Evolutionary conservation across 1,284 basidiomycete genomes (phyloP).

Genomic region (Puccinia coronata): DNA sequence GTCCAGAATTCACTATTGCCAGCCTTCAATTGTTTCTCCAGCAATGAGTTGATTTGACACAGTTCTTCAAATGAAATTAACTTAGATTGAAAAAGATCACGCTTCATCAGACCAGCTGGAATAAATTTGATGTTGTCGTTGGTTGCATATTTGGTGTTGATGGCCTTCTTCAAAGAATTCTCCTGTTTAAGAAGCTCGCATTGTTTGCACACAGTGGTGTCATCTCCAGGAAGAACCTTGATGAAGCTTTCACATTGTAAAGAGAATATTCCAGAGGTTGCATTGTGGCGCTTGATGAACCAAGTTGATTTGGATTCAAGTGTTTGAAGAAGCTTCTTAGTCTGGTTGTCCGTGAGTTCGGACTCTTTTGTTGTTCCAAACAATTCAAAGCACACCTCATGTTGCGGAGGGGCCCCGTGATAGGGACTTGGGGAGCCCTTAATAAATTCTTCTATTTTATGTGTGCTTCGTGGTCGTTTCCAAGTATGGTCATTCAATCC

Average conservation of each 20-base stretch:
- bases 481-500: slow-evolving; percentile 19
- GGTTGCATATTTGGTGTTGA: slow-evolving; percentile 4
- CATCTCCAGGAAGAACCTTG: neutral
- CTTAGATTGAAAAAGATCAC: slow-evolving; percentile 4
- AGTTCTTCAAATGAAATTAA: neutral
- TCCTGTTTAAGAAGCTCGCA: neutral
- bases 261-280: neutral
- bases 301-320: neutral
- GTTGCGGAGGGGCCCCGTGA: neutral
- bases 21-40: neutral
- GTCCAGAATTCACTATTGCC: neutral
- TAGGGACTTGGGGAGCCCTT: neutral
- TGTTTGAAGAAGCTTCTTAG: neutral
- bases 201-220: neutral
- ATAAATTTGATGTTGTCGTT: neutral
- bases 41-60: neutral
- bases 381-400: neutral
- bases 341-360: neutral
- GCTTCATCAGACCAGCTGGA: neutral
- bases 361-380: slow-evolving; percentile 20
- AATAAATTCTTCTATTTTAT: neutral
- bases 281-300: slow-evolving; percentile 15
- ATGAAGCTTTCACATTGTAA: neutral
- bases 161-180: neutral
- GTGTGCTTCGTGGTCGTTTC: neutral